phyloP scores from a whole-genome alignment of 768 basidiomycete genomes.

The Termitomyces sp. region DNA sequence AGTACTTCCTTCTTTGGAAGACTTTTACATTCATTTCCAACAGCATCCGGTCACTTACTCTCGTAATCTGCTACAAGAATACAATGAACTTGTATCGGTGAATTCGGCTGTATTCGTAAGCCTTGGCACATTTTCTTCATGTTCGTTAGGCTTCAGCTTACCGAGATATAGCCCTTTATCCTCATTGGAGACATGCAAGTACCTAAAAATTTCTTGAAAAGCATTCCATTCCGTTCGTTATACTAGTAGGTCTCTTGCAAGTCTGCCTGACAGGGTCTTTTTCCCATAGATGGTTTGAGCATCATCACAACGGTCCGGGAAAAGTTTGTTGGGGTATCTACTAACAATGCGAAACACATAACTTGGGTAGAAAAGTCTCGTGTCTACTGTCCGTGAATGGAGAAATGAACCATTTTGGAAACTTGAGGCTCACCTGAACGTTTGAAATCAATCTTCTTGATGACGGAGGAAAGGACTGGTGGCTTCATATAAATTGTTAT shows the following conservation, averaged over 20 bases:
- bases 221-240: slow-evolving; percentile 1
- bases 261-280: neutral
- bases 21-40: too few species aligned
- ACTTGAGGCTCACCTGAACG: too few species aligned
- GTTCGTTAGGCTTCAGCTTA: neutral
- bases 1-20: neutral
- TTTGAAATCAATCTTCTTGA: too few species aligned
- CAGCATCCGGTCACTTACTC: slow-evolving; percentile 5
- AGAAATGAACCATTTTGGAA: too few species aligned
- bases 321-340: neutral
- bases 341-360: too few species aligned
- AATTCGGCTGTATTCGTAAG: slow-evolving; percentile 3
- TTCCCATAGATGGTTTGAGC: neutral
- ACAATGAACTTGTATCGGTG: slow-evolving; percentile 3
- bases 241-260: neutral
- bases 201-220: slow-evolving; percentile 2
- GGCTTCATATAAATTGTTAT: too few species aligned
- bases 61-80: neutral
- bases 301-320: neutral
- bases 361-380: too few species aligned
- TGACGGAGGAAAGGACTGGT: too few species aligned
- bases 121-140: too few species aligned
- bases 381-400: too few species aligned
- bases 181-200: slow-evolving; percentile 3
- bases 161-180: neutral